Base-by-base conservation (phyloP, 1,139 yeast genomes). In the Pichia sp. region DNA sequence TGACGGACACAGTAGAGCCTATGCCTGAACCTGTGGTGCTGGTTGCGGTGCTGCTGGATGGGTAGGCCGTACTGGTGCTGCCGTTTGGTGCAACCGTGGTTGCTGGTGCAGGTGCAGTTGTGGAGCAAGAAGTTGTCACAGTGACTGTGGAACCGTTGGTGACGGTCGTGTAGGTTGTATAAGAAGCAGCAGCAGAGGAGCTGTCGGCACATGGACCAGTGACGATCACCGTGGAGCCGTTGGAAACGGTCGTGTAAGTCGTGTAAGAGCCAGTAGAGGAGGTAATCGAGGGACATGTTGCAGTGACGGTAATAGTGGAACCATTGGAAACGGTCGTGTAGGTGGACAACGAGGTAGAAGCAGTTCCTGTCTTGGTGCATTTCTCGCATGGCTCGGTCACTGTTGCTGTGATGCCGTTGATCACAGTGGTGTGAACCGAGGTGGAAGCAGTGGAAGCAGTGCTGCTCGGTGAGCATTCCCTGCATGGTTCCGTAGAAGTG, bases 401-500 rank as follows among this genome's bases (percentile, higher is more conserved):
- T 3, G 58, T 55, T 4, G 34, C 25, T 9, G 58, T 56, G 28
- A 39, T 44, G 39, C 53, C 57, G 12, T 50, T 36, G 9, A 39
- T 49, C 9, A 57, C 55, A 4, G 57, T 52, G 10, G 56, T 55
- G 37, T 48, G 42, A 19, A 53, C 50, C 4, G 57, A 54, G 16
- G 13, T n/a, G 37, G 46, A 49, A 10, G 6, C 39, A 12, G 47
- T n/a, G n/a, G n/a, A n/a, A n/a, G n/a, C 18, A 28, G 52, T 25
- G 28, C 28, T 25, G 6, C 8, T 4, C 22, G 49, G 16, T 19
- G 48, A 22, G 16, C 45, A 28, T 25, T 45, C 44, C 16, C 30
- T 37, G 47, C 53, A 47, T 31, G 51, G 22, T 13, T 44, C 44
- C 26, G 46, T 41, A 2, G 36, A 3, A 8, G 25, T 37, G 7